A percentile compares a stretch with the other conserved stretches of the same genome.
Evolutionary conservation across 2,329 filamentous ascomycete genomes (phyloP).

Genomic region (Colletotrichum sp.): DNA sequence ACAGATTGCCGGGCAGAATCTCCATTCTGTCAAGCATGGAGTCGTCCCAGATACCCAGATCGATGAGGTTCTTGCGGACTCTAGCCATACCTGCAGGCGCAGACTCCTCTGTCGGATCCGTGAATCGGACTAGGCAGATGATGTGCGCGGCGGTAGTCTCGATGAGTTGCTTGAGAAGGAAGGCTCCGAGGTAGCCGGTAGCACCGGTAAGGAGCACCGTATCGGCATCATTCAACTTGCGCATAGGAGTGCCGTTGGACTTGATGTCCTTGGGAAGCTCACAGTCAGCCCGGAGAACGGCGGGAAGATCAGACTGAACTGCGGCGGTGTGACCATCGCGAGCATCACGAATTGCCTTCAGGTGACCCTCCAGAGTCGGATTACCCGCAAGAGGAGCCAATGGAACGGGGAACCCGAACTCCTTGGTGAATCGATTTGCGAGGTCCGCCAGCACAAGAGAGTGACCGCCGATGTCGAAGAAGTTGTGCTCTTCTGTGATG

Average conservation of each 20-base stretch:
- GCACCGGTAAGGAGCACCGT: constrained; percentile 77
- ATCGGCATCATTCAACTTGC: constrained; percentile 67
- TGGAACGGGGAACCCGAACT: constrained; percentile 76
- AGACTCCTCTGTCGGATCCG: constrained; percentile 68
- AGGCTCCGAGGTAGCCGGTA: constrained; percentile 79
- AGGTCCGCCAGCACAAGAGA: constrained; percentile 80
- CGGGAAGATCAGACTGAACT: constrained; percentile 76
- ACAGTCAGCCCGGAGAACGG: constrained; percentile 70
- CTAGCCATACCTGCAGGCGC: constrained; percentile 72
- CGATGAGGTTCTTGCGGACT: constrained; percentile 77
- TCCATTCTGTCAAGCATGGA: constrained; percentile 80
- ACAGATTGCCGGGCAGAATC: constrained; percentile 75
- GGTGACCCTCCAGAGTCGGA: constrained; percentile 74
- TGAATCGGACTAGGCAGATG: constrained; percentile 76
- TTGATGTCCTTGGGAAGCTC: constrained; percentile 73
- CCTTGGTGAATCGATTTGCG: constrained; percentile 70
- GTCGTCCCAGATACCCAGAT: constrained; percentile 79
- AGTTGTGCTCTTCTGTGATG: constrained; percentile 75
- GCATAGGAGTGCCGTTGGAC: constrained; percentile 56
- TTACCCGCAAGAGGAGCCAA: constrained; percentile 74
- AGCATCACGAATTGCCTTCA: constrained; percentile 73
- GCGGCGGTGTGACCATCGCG: constrained; percentile 76
- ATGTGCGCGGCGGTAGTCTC: constrained; percentile 73
- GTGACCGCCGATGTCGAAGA: constrained; percentile 83
- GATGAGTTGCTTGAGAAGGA: constrained; percentile 72